Conservation (phyloP, 2,329 filamentous ascomycete species). For the Calonectria pauciramosa region DNA sequence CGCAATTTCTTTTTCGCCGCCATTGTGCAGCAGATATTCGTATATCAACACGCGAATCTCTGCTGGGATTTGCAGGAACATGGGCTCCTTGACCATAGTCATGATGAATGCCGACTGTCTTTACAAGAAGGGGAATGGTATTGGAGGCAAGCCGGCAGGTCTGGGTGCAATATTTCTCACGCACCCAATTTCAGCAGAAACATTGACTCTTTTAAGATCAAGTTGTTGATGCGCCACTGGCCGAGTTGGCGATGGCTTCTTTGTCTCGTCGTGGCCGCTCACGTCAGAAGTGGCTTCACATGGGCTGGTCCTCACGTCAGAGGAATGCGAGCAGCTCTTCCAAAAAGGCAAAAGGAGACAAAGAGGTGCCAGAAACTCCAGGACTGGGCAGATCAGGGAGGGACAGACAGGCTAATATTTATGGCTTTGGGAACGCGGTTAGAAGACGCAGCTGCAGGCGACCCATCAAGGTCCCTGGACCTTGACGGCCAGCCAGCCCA, state of each 20-base stretch:
- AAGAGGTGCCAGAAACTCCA: conserved; percentile 21
- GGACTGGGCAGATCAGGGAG: background rate
- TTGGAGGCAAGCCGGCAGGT: background rate
- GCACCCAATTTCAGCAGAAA: background rate
- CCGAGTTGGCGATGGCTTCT: conserved; percentile 21
- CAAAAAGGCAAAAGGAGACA: conserved; percentile 26
- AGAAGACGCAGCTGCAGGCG: conserved; percentile 21
- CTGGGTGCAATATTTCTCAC: background rate
- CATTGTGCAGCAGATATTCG: conserved; percentile 58
- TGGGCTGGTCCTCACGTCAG: conserved; percentile 17
- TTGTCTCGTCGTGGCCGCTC: conserved; percentile 22
- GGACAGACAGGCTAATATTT: conserved; percentile 34
- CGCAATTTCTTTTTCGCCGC: conserved; percentile 52
- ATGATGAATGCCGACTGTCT: background rate
- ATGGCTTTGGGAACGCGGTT: conserved; percentile 26
- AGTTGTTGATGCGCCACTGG: conserved; percentile 2
- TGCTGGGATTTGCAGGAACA: conserved; percentile 53
- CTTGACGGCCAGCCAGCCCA: conserved; percentile 32
- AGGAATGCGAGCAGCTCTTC: conserved; percentile 6
- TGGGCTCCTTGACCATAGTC: conserved; percentile 39
- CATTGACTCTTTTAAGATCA: background rate
- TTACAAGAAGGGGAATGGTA: background rate
- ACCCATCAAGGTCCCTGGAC: conserved; percentile 45
- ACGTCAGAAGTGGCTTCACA: conserved; percentile 34
- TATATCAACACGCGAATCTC: conserved; percentile 62